phyloP scores from a whole-genome alignment of 352 stramenopile species.

The Pythium volutum region DNA sequence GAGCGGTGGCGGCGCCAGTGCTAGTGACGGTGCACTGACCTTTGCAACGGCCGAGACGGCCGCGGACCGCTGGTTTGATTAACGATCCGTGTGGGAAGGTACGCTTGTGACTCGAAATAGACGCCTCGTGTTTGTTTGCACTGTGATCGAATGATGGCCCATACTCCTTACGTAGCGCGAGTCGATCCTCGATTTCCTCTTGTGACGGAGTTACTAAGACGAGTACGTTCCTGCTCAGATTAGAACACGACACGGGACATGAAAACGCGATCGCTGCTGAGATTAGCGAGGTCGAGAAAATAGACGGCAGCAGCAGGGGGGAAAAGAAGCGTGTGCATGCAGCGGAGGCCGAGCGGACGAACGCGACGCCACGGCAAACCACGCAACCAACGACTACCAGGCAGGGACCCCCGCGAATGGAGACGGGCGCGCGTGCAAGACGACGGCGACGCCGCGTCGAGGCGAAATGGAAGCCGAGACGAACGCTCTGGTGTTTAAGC shows the following conservation, averaged over 20 bases:
- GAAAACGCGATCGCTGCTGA: too few relatives aligned
- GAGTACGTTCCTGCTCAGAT: too few relatives aligned
- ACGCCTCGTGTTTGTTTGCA: not conserved
- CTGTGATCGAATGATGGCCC: too few relatives aligned
- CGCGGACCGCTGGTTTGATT: conserved; percentile 72
- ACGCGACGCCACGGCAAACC: too few relatives aligned
- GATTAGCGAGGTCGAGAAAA: too few relatives aligned
- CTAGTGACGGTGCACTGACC: not conserved
- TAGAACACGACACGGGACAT: not conserved
- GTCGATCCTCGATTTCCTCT: too few relatives aligned
- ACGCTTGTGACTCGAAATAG: not conserved
- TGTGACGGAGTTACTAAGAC: not conserved
- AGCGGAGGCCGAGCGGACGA: too few relatives aligned
- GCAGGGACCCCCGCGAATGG: not conserved
- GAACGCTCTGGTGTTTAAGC: not conserved
- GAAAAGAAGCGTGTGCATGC: too few relatives aligned
- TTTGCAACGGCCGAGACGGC: conserved; percentile 1
- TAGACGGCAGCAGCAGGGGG: too few relatives aligned
- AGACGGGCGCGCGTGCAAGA: not conserved
- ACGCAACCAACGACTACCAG: too few relatives aligned
- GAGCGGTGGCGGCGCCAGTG: not conserved
- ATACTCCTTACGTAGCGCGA: too few relatives aligned
- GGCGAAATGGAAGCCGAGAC: not conserved
- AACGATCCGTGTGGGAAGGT: too few relatives aligned
- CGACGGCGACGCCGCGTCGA: not conserved